These are phyloP conservation scores for Podila verticillata DNA, from an alignment of 192 early-diverging fungal genomes.

Conservation along the genomic window DNA sequence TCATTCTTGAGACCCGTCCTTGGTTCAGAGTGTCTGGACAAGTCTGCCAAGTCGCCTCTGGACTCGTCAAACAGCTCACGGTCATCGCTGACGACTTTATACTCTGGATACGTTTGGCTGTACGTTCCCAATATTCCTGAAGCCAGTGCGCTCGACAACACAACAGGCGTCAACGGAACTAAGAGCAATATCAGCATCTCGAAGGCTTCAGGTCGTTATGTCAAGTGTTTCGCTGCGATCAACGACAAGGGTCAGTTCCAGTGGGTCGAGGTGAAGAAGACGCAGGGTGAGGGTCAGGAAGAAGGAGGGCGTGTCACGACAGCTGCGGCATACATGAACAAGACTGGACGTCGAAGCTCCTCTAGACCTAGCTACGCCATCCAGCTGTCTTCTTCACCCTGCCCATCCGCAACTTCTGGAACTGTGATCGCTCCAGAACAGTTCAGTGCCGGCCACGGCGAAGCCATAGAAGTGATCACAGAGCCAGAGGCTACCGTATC, in stretches of 20 bases:
- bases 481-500: not conserved
- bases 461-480: not conserved
- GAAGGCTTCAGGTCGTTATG: constrained; percentile 38
- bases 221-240: constrained; percentile 34
- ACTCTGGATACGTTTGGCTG: constrained; percentile 39
- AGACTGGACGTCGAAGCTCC: not conserved
- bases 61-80: not conserved
- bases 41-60: not conserved
- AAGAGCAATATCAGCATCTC: constrained; percentile 21
- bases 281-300: not conserved
- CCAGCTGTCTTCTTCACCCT: not conserved
- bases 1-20: not conserved
- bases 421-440: not conserved
- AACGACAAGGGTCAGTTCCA: constrained; percentile 30
- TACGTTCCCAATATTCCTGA: constrained; percentile 20
- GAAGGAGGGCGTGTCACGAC: not conserved
- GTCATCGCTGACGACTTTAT: constrained; percentile 9
- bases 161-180: not conserved
- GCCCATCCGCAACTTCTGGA: not conserved
- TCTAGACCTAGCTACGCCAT: not conserved
- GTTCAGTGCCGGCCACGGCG: not conserved
- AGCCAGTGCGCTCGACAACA: not conserved
- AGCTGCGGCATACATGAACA: not conserved
- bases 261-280: constrained; percentile 30
- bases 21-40: constrained; percentile 4